Evolutionary conservation across 176 grass and related monocot species (phyloP).

Genomic region (Microstegium vimineum): DNA sequence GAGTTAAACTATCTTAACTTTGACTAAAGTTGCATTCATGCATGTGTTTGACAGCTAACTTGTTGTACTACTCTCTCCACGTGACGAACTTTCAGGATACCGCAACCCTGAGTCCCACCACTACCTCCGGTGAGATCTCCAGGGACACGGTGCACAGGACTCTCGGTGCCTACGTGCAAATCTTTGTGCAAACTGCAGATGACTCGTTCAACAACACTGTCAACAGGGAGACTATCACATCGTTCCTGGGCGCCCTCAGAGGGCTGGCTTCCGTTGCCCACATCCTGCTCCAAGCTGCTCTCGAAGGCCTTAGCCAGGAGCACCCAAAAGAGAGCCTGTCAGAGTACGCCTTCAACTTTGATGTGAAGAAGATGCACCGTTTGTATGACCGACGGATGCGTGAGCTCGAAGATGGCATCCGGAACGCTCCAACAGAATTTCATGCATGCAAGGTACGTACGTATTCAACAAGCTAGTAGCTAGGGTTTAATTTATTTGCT

Average conservation of each 20-base stretch:
- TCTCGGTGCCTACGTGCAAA: not conserved
- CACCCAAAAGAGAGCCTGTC: not conserved
- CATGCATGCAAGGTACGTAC: not conserved
- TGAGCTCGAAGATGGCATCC: not conserved
- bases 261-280: conserved; percentile 13
- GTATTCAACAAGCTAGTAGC: not conserved
- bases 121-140: not conserved
- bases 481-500: not conserved
- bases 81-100: not conserved
- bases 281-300: conserved; percentile 27
- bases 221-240: not conserved
- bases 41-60: too few relatives aligned
- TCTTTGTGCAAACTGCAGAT: not conserved
- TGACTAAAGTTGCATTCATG: not conserved
- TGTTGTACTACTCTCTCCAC: too few relatives aligned
- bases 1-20: too few relatives aligned
- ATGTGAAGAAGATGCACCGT: not conserved
- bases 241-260: conserved; percentile 12
- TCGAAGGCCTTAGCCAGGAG: conserved; percentile 4
- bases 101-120: not conserved
- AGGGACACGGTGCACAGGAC: not conserved
- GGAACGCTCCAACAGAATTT: not conserved
- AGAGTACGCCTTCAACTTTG: conserved; percentile 23
- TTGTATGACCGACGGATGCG: not conserved
- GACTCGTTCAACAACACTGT: not conserved